Evolutionary conservation across 257 asterid genomes (phyloP).

Genomic region (Solanum paucissectum): DNA sequence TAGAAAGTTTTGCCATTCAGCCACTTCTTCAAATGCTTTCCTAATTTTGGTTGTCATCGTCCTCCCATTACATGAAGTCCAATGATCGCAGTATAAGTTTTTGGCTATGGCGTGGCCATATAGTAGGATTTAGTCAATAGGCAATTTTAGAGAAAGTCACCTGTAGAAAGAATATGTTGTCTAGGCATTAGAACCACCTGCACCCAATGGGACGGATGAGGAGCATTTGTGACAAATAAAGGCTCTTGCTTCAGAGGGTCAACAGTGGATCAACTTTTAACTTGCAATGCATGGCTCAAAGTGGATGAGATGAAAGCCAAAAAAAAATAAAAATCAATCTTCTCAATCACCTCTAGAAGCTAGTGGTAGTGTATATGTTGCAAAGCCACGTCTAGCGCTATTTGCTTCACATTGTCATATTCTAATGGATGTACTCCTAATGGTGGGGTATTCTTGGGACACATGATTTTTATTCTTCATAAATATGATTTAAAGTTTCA

Average conservation of each 20-base stretch:
- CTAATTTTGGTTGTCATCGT: background rate
- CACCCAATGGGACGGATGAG: background rate
- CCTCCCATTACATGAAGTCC: background rate
- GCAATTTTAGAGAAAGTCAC: background rate
- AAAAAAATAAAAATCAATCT: background rate
- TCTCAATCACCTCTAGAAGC: background rate
- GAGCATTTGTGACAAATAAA: background rate
- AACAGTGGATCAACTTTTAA: background rate
- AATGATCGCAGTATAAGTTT: background rate
- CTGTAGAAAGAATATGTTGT: background rate
- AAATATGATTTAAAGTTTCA: background rate
- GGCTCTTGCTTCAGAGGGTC: background rate
- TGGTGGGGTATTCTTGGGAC: background rate
- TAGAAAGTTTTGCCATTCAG: background rate
- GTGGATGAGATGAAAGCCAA: background rate
- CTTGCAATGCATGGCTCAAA: background rate
- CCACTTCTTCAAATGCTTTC: background rate
- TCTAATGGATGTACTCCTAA: background rate
- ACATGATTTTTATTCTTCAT: background rate
- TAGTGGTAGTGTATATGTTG: background rate
- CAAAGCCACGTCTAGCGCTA: background rate
- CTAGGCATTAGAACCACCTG: background rate
- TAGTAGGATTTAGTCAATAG: background rate
- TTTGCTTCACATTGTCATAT: background rate
- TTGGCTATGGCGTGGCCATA: background rate